Evolutionary conservation across 768 basidiomycete species (phyloP), one percentile per base, ranked within the genome.

Genomic region (Crepidotus variabilis): DNA sequence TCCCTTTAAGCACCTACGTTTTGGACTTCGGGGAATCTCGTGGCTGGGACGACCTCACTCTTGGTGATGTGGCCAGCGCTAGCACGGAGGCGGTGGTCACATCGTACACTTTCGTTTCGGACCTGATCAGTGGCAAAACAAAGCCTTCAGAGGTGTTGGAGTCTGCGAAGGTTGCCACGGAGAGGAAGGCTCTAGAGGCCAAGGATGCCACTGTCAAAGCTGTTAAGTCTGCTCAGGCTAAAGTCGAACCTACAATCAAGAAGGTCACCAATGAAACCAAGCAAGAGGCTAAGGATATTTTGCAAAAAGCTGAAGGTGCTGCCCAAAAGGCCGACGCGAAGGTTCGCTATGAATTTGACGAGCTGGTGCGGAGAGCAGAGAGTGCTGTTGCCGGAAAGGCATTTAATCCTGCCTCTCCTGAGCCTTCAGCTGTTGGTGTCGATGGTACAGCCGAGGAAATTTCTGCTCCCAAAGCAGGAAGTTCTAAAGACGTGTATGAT

Each of bases 1-100:
- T 94, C 53, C 95, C 95, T 1, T 78, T 91, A 36, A 94, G 86
- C 24, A 81, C 87, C 59, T 67, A 81, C 16, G 77, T 95, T 70
- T 77, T 95, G 39, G 88, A 94, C 57, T 93, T 85, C 65, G 90
- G 88, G 9, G 92, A 97, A 65, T 77, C 80, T 24, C 76, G 85
- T 55, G 80, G 84, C 13, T 94, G 92, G 90, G 90, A 94, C 63
- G 81, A 78, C 6, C 72, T 92, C 58, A 90, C 91, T 32, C 57
- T 84, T 18, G 75, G 80, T 51, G 78, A 86, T 58, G 78, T 83
- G 45, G 63, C 88, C 57, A 76, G 84, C 8, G 72, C 79, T 9
- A 73, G 80, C 24, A 79, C 81, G 57, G 78, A 78, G 50, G 73
- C 77, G 1, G 74, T 79, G 51, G 74, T 74, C 21, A 66, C 77